Base-by-base conservation (phyloP, 768 basidiomycete genomes). In the Boletus vermiculosoides region DNA sequence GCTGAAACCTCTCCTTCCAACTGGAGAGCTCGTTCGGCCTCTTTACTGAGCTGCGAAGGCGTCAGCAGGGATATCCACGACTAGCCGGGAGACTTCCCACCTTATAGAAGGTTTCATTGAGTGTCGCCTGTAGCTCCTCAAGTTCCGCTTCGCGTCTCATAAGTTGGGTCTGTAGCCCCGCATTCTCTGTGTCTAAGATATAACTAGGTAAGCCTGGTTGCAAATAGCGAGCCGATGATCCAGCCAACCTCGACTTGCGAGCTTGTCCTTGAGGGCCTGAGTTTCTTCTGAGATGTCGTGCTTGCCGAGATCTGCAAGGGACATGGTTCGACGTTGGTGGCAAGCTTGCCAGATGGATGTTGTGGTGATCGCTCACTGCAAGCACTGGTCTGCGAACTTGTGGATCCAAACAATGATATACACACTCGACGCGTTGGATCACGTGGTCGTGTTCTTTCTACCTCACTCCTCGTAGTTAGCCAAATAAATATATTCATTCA, bases 1-100 rank as follows among this genome's bases (percentile, higher is more conserved):
- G 75, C 74, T 9, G 70, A 71, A 22, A 83, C 74, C 31, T 80
- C 77, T 1, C 72, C 67, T 64, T 89, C 86, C 23, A 89, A 76
- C 50, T 75, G 72, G 44, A 86, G 67, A 16, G 77, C 80, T 30
- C 83, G 83, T 57, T 80, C 75, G 6, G 82, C 76, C 72, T 89
- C 87, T 53, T 71, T 67, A 44, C 77, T 77, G 49, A 89, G 73
- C 87, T 89, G 57, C 47, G 52, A 53, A 45, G 39, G 52, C 49
- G 45, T 66, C 52, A 63, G 47, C 25, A 5, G 31, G 12, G 28
- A 30, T 33, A 45, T 51, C 40, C 50, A 50, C 30, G 36, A 54
- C 23, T 23, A 37, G 52, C n/a, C 3, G 9, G 22, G 39, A 58
- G 25, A 22, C 50, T 16, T 40, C 44, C 37, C 9, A 77, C 77